Evolutionary conservation across 306 rosid genomes (phyloP), one percentile per base, ranked within the genome.

Genomic region (Fragaria vesca): DNA sequence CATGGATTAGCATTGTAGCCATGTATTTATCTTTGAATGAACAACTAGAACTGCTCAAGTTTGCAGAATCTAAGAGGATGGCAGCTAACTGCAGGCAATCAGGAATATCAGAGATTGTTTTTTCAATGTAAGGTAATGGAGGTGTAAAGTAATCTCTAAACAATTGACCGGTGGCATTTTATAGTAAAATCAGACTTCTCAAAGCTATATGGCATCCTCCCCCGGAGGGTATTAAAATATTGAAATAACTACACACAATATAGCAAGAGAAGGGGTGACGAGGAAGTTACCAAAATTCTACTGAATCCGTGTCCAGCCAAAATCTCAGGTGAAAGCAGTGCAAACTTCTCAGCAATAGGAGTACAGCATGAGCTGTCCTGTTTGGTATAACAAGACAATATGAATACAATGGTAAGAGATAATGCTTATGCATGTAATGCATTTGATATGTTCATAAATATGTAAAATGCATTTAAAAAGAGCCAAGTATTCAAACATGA

Each of bases 351-450:
- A 2, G 96, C 89, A 79, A 94, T 79, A 54, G 79, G 82, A 12
- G 96, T 84, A 76, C 94, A 90, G 72, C 90, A 91, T 70, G 93
- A 91, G 78, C 89, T 82, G 67, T 83, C 97, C 94, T 91, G 93
- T 71, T 79, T 34, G 5, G 67, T 68, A 81, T 57, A 79, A 63
- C 46, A 71, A 4, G 4, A 71, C 32, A 52, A 51, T 52, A 60
- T 71, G 58, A 48, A 66, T 6, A 77, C 5, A 18, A 72, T 57
- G 30, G 32, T 66, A 40, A 57, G 58, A 28, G 42, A 40, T n/a
- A 62, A 66, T 20, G 65, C 71, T n/a, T 65, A 66, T 32, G 68
- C 68, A 21, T 24, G 65, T 9, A 3, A 21, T 5, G 12, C 34
- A 60, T 60, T 12, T 60, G 16, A 60, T 60, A 26, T 60, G 36